Base-by-base conservation (phyloP, 2,329 filamentous ascomycete genomes). In the Intubia oerlemansii region DNA sequence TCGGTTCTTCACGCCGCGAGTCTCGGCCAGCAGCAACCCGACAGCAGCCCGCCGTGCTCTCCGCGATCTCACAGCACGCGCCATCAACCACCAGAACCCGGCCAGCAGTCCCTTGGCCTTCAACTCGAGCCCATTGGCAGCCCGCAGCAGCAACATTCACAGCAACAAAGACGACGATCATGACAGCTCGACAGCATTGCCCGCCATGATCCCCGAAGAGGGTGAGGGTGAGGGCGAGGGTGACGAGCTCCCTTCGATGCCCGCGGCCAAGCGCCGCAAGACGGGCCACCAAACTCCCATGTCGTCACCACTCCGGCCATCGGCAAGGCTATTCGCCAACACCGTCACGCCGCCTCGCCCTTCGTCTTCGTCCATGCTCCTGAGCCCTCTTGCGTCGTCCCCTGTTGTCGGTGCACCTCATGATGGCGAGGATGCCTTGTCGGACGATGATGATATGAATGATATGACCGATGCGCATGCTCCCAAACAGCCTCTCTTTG, bases 1-100 rank as follows among this genome's bases (percentile, higher is more conserved):
- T 19, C 50, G 51, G 16, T 65, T 66, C 50, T 66, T 65, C 36
- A 59, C 59, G 8, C 60, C 59, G 10, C 46, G 50, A 29, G 48
- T 52, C 17, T 47, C 51, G 2, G 42, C 47, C 26, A 15, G 18
- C 10, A n/a, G n/a, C n/a, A 40, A 48, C 19, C 46, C 45, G 12
- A 54, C 48, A 31, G 45, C 50, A 5, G 51, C 48, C 27, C 46
- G 53, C 21, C 45, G 42, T 30, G 53, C 51, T 5, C 46, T 58
- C 14, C 43, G 44, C 18, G 52, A 56, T 29, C 47, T 59, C 20
- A 51, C 50, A 10, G 46, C 46, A 9, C 44, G 51, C 16, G 45
- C 43, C 10, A 29, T 57, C 17, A 57, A 56, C 32, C 44, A 47
- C 28, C n/a, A n/a, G n/a, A n/a, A n/a, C n/a, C n/a, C n/a, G n/a